Evolutionary conservation across 345 rosid species (phyloP), one percentile per base, ranked within the genome.

Genomic region (Eucalyptus virginea): DNA sequence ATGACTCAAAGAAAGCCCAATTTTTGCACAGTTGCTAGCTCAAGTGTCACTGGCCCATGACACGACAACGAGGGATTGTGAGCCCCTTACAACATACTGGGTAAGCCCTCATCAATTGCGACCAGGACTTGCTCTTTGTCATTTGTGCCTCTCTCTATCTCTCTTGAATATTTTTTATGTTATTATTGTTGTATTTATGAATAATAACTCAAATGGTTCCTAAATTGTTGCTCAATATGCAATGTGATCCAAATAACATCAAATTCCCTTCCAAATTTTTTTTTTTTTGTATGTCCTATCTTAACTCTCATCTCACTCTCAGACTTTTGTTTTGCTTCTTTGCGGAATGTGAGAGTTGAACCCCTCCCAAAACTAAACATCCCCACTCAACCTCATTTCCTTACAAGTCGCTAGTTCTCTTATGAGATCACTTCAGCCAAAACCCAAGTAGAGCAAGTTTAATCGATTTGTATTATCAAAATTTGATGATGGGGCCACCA

Each of bases 401-500:
- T 51, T 51, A 51, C 54, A 3, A 17, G 54, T 17, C 3, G 3
- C 8, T 50, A 92, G 24, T 93, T 89, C 87, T 92, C 94, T 17
- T 91, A 92, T 28, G 90, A 87, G 86, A 81, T 93, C 52, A 51
- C 51, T 69, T 28, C 88, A 86, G 88, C 93, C 67, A 91, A 90
- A 77, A 72, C 87, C 15, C 87, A 72, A 77, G 88, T 56, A 18
- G 80, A 86, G 18, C 86, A 87, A 15, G 87, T 86, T 81, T 81
- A 34, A 21, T 32, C 88, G 11, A 50, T 87, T n/a, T 58, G 86
- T 18, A 52, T 90, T 23, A 37, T 92, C 8, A 30, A 88, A 81
- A 77, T 80, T 93, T 86, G 91, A 65, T 23, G 93, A 91, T 81
- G 95, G 92, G 52, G 89, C 92, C 50, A 45, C 52, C 15, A 89